A percentile compares a stretch with the other conserved stretches of the same genome.
These are phyloP conservation scores for Spatholobus suberectus DNA, from an alignment of 306 rosid genomes.

Conservation along the genomic window DNA sequence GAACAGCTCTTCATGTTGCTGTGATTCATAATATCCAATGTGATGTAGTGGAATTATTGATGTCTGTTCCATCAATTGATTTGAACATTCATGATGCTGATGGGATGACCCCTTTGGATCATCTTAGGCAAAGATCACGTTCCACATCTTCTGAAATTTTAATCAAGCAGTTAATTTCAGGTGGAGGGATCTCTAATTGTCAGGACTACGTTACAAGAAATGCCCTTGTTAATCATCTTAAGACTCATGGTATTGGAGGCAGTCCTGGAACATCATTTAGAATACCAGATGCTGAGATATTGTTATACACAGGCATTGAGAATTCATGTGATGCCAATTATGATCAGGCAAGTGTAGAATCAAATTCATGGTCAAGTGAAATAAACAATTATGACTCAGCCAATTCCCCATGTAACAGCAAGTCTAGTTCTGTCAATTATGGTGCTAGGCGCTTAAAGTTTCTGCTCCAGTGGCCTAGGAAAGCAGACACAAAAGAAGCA, in stretches of 20 bases:
- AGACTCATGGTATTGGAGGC: slow-evolving; percentile 63
- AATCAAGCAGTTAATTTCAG: slow-evolving; percentile 76
- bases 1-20: slow-evolving; percentile 85
- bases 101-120: slow-evolving; percentile 89
- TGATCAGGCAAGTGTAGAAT: slow-evolving; percentile 56
- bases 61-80: slow-evolving; percentile 71
- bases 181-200: slow-evolving; percentile 70
- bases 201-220: slow-evolving; percentile 53
- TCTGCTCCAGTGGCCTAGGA: slow-evolving; percentile 66
- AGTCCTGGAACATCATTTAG: slow-evolving; percentile 94
- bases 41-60: slow-evolving; percentile 75
- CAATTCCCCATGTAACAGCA: slow-evolving; percentile 52
- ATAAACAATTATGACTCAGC: slow-evolving; percentile 47
- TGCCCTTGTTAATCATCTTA: slow-evolving; percentile 67
- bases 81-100: slow-evolving; percentile 68
- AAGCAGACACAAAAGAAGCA: slow-evolving; percentile 53
- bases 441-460: slow-evolving; percentile 64
- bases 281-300: slow-evolving; percentile 86
- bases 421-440: slow-evolving; percentile 49
- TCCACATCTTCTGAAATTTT: slow-evolving; percentile 71
- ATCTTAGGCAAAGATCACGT: slow-evolving; percentile 65
- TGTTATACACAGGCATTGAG: slow-evolving; percentile 71
- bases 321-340: slow-evolving; percentile 55
- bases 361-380: slow-evolving; percentile 59
- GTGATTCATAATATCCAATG: slow-evolving; percentile 61